Conservation (phyloP, 257 asterid species). For the Penstemon davidsonii region DNA sequence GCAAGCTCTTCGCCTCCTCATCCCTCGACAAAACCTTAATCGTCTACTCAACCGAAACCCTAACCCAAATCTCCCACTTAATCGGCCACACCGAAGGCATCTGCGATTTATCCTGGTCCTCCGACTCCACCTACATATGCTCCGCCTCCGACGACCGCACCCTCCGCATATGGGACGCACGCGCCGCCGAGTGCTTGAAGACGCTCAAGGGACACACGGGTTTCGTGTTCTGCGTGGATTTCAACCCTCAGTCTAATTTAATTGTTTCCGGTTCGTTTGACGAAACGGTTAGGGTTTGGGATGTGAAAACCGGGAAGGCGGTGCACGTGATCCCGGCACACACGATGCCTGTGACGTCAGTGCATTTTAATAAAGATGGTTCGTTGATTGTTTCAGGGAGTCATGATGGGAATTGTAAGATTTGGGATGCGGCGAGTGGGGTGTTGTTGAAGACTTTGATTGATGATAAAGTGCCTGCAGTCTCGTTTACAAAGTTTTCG, state of each 20-base stretch:
- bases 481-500: slow-evolving; percentile 77
- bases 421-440: slow-evolving; percentile 77
- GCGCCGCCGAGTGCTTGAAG: slow-evolving; percentile 73
- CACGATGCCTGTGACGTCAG: slow-evolving; percentile 80
- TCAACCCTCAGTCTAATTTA: slow-evolving; percentile 67
- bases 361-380: slow-evolving; percentile 74
- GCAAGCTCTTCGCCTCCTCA: slow-evolving; percentile 76
- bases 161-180: slow-evolving; percentile 87
- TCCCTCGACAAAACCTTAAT: slow-evolving; percentile 84
- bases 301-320: slow-evolving; percentile 70
- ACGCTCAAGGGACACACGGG: slow-evolving; percentile 74
- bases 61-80: slow-evolving; percentile 52
- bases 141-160: slow-evolving; percentile 97
- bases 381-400: slow-evolving; percentile 81
- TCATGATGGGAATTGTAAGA: slow-evolving; percentile 91
- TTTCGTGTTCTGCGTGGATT: slow-evolving; percentile 76
- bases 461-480: slow-evolving; percentile 69
- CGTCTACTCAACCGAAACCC: slow-evolving; percentile 75
- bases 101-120: slow-evolving; percentile 86
- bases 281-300: slow-evolving; percentile 88
- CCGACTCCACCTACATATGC: slow-evolving; percentile 83
- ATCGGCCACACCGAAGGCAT: slow-evolving; percentile 83
- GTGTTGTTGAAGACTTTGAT: slow-evolving; percentile 61
- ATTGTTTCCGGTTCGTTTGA: slow-evolving; percentile 88
- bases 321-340: slow-evolving; percentile 70